Evolutionary conservation across 1,284 basidiomycete species (phyloP).

Genomic region (Tausonia pullulans): DNA sequence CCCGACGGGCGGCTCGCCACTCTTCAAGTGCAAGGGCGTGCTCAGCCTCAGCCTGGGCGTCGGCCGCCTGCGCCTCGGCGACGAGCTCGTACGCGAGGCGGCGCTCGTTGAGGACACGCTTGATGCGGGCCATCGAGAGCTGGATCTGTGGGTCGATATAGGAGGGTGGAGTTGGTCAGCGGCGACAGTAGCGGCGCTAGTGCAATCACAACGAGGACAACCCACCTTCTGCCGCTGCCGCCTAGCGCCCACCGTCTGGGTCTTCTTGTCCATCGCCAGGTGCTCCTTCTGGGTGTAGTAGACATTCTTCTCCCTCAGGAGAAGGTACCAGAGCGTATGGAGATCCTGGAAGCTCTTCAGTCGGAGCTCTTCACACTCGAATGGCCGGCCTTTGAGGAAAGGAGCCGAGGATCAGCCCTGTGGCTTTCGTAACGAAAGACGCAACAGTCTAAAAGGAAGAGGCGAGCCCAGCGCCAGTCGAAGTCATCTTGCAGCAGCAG

Average conservation of each 20-base stretch:
- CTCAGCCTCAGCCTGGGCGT: background rate
- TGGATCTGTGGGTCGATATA: slow-evolving; percentile 49
- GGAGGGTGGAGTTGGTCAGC: no score
- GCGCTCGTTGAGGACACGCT: slow-evolving; percentile 84
- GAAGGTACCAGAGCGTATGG: slow-evolving; percentile 84
- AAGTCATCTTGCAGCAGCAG: no score
- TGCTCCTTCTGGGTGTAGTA: slow-evolving; percentile 60
- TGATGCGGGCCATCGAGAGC: slow-evolving; percentile 95
- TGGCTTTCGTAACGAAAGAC: no score
- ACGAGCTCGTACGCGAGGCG: slow-evolving; percentile 61
- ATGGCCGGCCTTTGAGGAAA: slow-evolving; percentile 55
- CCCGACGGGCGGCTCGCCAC: slow-evolving; percentile 15
- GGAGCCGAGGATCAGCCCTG: background rate
- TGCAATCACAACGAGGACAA: background rate
- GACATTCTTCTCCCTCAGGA: slow-evolving; percentile 75
- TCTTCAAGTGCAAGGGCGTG: no score
- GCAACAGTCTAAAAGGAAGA: no score
- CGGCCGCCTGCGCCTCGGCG: slow-evolving; percentile 36
- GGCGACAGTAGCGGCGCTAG: background rate
- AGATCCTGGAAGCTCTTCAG: slow-evolving; percentile 82
- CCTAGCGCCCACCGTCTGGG: slow-evolving; percentile 16
- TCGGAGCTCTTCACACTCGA: slow-evolving; percentile 72
- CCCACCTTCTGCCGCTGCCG: slow-evolving; percentile 14
- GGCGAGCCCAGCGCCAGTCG: no score
- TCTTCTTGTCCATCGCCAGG: slow-evolving; percentile 21